Base-by-base conservation (phyloP, 1,284 basidiomycete species). In the Cryptococcus jaspeensis region DNA sequence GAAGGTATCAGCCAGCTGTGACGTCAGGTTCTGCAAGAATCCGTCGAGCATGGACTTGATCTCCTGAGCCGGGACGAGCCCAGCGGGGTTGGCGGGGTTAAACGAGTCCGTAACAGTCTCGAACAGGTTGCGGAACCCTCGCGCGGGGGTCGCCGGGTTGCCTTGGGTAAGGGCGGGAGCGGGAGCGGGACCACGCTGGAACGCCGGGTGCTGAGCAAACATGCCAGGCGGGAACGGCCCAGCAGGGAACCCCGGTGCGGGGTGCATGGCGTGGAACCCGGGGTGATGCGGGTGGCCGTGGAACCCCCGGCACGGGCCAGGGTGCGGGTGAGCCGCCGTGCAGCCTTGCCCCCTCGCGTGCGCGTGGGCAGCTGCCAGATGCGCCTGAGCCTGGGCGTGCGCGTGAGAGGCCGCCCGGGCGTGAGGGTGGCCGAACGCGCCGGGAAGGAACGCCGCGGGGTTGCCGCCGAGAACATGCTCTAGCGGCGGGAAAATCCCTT, bases 1-100 rank as follows among this genome's bases (percentile, higher is more conserved):
- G 36, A 75, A 71, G 7, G 69, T 75, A 40, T 60, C 66, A 5
- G 70, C 70, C 20, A 78, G 67, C 59, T 78, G 76, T 39, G 70
- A 69, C n/a, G 73, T 65, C 48, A 78, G 61, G 60, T 78, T 74
- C 50, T 60, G 61, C 12, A 78, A 62, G 70, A 78, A 78, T 5
- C 64, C 61, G 53, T 78, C 76, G 23, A 76, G 67, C 49, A 75
- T 67, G 5, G 64, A 55, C 53, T 73, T 74, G 49, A 78, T 64
- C 51, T 78, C 76, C 20, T 70, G 66, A 1, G 69, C 65, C 18
- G 71, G 68, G 13, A 65, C 55, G 35, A 65, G 53, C 0, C 61
- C 55, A 5, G 56, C 46, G 5, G 59, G 50, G 32, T 47, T 47
- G 49, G 50, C 42, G 13, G 65, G 59, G 41, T 62, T 65, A 45